Conservation (phyloP, 2,329 filamentous ascomycete genomes). For the Lecanicillium sp. region DNA sequence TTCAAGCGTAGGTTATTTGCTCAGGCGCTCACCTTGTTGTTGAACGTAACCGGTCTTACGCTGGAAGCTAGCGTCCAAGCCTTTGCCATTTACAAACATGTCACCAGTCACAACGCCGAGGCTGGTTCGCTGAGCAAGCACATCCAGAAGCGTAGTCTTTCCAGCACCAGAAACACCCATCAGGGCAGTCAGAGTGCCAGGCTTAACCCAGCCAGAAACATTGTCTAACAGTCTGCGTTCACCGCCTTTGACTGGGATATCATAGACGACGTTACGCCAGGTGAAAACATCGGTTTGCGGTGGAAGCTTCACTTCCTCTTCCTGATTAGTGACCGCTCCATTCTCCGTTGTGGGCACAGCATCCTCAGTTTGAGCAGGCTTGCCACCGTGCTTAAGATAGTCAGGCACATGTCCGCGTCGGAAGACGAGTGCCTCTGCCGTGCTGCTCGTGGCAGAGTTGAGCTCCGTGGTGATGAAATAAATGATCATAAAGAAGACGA, state of each 20-base stretch:
- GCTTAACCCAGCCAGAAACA: slow-evolving; percentile 83
- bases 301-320: slow-evolving; percentile 17
- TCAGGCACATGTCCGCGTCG: slow-evolving; percentile 43
- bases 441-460: slow-evolving; percentile 54
- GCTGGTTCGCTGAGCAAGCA: slow-evolving; percentile 39
- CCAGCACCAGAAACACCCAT: slow-evolving; percentile 51
- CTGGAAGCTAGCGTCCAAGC: slow-evolving; percentile 49
- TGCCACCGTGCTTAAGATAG: slow-evolving; percentile 24
- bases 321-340: slow-evolving; percentile 12
- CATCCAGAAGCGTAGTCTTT: slow-evolving; percentile 35
- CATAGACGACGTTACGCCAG: slow-evolving; percentile 68
- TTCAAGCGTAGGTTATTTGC: not conserved
- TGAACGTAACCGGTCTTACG: slow-evolving; percentile 60
- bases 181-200: slow-evolving; percentile 75
- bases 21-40: slow-evolving; percentile 41
- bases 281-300: slow-evolving; percentile 57
- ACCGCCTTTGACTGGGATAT: slow-evolving; percentile 65
- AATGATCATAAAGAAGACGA: slow-evolving; percentile 52
- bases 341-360: slow-evolving; percentile 7
- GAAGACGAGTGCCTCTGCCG: slow-evolving; percentile 64
- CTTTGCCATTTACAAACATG: slow-evolving; percentile 55
- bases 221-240: slow-evolving; percentile 65
- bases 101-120: slow-evolving; percentile 58
- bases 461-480: slow-evolving; percentile 58
- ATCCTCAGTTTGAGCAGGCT: slow-evolving; percentile 12